Evolutionary conservation across 495 filamentous ascomycete genomes (phyloP), one percentile per base, ranked within the genome.

Genomic region (Filosporella fistucella): DNA sequence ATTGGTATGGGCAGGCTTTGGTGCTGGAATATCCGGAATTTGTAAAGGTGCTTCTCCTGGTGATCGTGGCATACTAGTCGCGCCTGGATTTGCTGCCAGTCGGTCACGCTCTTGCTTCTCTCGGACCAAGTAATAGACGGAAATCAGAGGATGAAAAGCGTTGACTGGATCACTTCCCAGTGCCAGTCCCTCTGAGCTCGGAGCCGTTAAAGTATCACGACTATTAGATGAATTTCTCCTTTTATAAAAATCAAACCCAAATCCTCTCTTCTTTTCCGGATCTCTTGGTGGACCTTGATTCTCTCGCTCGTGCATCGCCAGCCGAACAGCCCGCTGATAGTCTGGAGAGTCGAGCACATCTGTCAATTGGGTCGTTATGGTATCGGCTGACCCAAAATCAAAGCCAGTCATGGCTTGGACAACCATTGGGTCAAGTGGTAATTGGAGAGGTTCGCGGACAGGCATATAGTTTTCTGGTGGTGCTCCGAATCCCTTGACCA

Each of bases 211-310:
- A 6, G 88, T 95, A 50, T 97, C 94, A 47, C 85, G 78, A 61
- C 91, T 96, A 32, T 79, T 86, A 17, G 76, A 76, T 1, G 94
- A 96, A 59, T 87, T 96, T 26, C 90, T 80, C 54, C 93, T 78
- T 67, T 95, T 96, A 67, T 99, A 99, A 56, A 99, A 97, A 62
- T 96, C 90, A 54, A 97, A 96, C 8, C 81, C 81, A 52, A 93
- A 88, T 1, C 86, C 88, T 36, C 91, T 80, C 63, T 87, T 90
- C 64, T 88, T 91, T 62, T 97, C 94, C 3, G 64, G 58, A 23
- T 84, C 79, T 32, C 82, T 82, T 20, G 77, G 82, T 2, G 78
- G 71, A 13, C 67, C 65, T 7, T 81, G 76, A 30, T 75, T 63
- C 52, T 91, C 84, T 56, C 80, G 84, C 47, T 84, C 78, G 47